A percentile compares a stretch with the other conserved stretches of the same genome.
phyloP scores from a whole-genome alignment of 1,284 basidiomycete genomes.

The Rhodotorula sp. region DNA sequence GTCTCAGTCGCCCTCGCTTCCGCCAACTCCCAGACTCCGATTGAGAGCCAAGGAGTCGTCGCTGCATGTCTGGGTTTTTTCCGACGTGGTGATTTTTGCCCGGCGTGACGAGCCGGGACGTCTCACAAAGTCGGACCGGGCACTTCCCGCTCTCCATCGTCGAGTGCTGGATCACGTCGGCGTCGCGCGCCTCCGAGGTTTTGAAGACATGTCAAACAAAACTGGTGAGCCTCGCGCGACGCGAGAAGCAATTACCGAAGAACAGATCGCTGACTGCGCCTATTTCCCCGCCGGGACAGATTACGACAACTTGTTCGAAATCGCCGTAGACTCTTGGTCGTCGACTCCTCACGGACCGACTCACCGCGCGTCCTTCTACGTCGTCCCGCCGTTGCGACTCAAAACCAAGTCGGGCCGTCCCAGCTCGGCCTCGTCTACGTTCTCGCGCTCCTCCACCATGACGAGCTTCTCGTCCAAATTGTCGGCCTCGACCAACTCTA shows the following conservation, averaged over 20 bases:
- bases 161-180: neutral
- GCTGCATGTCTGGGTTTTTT: constrained; percentile 62
- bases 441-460: neutral
- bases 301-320: neutral
- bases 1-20: too few relatives aligned
- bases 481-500: neutral
- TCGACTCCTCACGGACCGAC: neutral
- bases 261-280: too few relatives aligned
- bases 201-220: too few relatives aligned
- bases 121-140: too few relatives aligned
- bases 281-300: neutral
- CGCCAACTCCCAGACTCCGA: constrained; percentile 14
- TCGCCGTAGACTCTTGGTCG: neutral
- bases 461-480: neutral
- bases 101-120: constrained; percentile 28
- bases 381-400: neutral
- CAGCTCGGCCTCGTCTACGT: neutral
- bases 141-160: neutral
- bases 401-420: neutral
- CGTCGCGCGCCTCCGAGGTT: too few relatives aligned
- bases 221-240: too few relatives aligned
- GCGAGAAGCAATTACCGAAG: too few relatives aligned
- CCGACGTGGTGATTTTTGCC: constrained; percentile 64
- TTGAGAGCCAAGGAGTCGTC: constrained; percentile 42
- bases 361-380: neutral